Evolutionary conservation across 495 filamentous ascomycete genomes (phyloP), one percentile per base, ranked within the genome.

Genomic region (Lepraria neglecta): DNA sequence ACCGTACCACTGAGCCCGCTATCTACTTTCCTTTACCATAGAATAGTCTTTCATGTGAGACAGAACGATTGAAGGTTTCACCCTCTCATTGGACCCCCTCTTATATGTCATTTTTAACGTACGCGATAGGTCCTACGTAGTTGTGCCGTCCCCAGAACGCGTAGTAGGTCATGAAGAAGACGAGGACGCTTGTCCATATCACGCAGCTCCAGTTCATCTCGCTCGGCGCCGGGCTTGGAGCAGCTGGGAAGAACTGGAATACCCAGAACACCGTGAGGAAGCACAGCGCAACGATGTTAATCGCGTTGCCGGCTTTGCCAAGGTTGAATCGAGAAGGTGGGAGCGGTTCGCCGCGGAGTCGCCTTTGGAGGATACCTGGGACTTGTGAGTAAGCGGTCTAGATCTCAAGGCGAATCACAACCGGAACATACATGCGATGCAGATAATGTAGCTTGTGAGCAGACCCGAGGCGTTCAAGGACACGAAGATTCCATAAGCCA

Each of bases 231-330:
- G 73, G 73, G 43, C 68, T 63, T 24, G 73, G 65, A 24, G 54
- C 62, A n/a, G 65, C 54, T 6, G 75, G 74, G 62, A 75, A 75
- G 68, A 77, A 76, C 9, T 70, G 69, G 62, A 76, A 73, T 43
- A 75, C 53, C 55, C 72, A 76, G 10, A 69, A 66, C 19, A 77
- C 63, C 12, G 65, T 31, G 33, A 75, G 62, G 55, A 77, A 77
- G 46, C 66, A 63, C 10, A 76, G 60, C 14, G 73, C 71, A 54
- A 71, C 63, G 1, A 74, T 61, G 61, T 80, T 80, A 45, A 74
- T 52, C 2, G 68, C 48, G 4, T 75, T 64, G 21, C 76, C 75
- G n/a, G 57, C 63, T 59, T 62, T 64, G 4, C 77, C 75, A 6
- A 80, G 69, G 33, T 61, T 66, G 68, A 77, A 77, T n/a, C 67